Conservation (phyloP, 2,329 filamentous ascomycete species). For the Cadophora malorum region DNA sequence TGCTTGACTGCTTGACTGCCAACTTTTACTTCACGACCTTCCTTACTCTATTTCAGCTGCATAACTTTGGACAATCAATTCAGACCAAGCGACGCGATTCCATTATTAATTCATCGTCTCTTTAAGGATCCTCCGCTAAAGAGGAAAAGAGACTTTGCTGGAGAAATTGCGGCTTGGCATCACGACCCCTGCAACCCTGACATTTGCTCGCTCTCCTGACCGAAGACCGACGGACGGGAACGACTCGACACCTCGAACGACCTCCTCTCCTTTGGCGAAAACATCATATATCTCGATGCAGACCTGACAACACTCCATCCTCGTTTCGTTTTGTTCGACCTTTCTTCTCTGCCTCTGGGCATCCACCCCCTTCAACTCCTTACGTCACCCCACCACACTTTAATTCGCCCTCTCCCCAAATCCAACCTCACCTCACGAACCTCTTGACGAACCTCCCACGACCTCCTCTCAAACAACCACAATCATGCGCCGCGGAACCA, state of each 20-base stretch:
- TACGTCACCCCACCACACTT: background rate
- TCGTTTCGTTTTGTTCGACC: background rate
- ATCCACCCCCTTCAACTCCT: background rate
- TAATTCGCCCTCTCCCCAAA: background rate
- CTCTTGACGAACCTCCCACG: background rate
- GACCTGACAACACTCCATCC: background rate
- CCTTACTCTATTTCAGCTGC: background rate
- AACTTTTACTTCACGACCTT: background rate
- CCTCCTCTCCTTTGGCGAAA: background rate
- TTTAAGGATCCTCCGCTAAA: background rate
- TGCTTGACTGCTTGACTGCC: background rate
- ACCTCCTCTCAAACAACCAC: background rate
- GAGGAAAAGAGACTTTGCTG: background rate
- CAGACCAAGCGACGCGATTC: background rate
- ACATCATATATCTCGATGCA: constrained; percentile 6
- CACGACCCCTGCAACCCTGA: constrained; percentile 10
- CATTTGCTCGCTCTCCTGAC: constrained; percentile 7
- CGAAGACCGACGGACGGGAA: constrained; percentile 1
- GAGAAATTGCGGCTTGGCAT: constrained; percentile 16
- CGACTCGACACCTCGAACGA: background rate
- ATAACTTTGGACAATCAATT: background rate
- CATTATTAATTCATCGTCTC: background rate
- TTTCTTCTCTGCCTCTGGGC: constrained; percentile 2
- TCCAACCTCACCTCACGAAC: background rate
- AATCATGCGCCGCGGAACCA: constrained; percentile 44